Percentiles rank a stretch among this genome's conserved stretches.
Conservation (phyloP, 139 green algal genomes). For the Bryopsis sp. region DNA sequence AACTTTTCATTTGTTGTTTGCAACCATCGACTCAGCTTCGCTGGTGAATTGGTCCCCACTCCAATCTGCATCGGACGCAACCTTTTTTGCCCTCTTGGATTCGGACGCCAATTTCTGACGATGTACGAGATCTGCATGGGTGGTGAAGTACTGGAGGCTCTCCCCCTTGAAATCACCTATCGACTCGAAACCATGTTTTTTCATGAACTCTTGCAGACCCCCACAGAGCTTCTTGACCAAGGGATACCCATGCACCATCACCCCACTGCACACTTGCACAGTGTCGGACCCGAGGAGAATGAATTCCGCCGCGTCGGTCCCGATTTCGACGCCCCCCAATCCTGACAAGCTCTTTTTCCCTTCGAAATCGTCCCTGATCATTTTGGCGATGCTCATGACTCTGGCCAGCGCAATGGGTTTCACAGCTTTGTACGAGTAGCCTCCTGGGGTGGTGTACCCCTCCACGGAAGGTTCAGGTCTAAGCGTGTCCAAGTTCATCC, state of each 20-base stretch:
- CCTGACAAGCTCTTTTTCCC: conserved; percentile 53
- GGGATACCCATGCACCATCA: conserved; percentile 95
- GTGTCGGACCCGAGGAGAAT: conserved; percentile 86
- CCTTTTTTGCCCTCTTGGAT: conserved; percentile 60
- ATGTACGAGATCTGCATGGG: conserved; percentile 84
- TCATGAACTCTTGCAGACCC: conserved; percentile 74
- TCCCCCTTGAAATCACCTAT: conserved; percentile 79
- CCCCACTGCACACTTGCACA: conserved; percentile 96
- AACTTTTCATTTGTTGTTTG: no score
- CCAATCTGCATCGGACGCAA: conserved; percentile 87
- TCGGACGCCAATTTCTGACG: conserved; percentile 71
- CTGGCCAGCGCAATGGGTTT: conserved; percentile 94
- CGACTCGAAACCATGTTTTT: conserved; percentile 71
- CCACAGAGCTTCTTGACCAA: conserved; percentile 82
- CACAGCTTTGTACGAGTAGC: conserved; percentile 78
- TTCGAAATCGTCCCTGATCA: conserved; percentile 63
- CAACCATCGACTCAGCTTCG: conserved; percentile 60
- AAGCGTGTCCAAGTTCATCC: conserved; percentile 89
- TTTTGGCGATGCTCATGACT: conserved; percentile 47
- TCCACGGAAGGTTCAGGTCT: conserved; percentile 59
- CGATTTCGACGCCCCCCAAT: conserved; percentile 88
- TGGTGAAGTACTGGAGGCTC: conserved; percentile 87
- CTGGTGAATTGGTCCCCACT: conserved; percentile 84
- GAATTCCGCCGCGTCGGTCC: conserved; percentile 90
- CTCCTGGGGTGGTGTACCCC: conserved; percentile 62